phyloP scores from a whole-genome alignment of 345 rosid genomes.

The Trapa incisa region DNA sequence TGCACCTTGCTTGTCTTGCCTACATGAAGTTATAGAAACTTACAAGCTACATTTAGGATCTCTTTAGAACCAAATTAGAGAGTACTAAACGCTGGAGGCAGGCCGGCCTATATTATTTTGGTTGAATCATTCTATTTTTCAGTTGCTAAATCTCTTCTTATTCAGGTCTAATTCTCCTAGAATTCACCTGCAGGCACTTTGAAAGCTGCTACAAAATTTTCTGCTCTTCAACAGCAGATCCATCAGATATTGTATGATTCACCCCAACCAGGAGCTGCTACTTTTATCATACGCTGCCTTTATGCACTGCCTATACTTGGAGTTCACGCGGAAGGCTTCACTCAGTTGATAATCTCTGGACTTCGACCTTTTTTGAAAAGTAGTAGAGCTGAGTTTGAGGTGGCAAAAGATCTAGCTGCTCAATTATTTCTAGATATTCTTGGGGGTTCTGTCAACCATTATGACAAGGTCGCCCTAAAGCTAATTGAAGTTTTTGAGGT shows the following conservation, averaged over 20 bases:
- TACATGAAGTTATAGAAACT: not conserved
- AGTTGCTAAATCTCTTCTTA: not conserved
- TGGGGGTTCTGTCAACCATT: constrained; percentile 39
- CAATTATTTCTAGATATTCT: constrained; percentile 40
- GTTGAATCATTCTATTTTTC: not conserved
- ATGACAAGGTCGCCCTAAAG: constrained; percentile 49
- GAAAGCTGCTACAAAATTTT: constrained; percentile 66
- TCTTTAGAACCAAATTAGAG: not conserved
- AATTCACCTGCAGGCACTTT: constrained; percentile 37
- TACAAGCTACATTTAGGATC: not conserved
- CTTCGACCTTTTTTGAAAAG: constrained; percentile 51
- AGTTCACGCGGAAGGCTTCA: constrained; percentile 57
- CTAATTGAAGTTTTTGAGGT: constrained; percentile 50
- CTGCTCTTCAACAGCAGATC: constrained; percentile 63
- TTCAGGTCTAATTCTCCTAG: not conserved
- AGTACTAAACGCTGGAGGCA: not conserved
- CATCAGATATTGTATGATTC: constrained; percentile 39
- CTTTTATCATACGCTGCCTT: constrained; percentile 53
- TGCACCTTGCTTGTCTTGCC: not conserved
- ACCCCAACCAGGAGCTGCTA: constrained; percentile 41
- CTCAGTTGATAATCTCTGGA: constrained; percentile 76
- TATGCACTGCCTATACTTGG: constrained; percentile 62
- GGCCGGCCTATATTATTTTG: not conserved
- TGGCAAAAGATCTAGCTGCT: constrained; percentile 53
- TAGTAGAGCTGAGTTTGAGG: constrained; percentile 24